Conservation (phyloP, 2,329 filamentous ascomycete species). For the Colletotrichum incanum region DNA sequence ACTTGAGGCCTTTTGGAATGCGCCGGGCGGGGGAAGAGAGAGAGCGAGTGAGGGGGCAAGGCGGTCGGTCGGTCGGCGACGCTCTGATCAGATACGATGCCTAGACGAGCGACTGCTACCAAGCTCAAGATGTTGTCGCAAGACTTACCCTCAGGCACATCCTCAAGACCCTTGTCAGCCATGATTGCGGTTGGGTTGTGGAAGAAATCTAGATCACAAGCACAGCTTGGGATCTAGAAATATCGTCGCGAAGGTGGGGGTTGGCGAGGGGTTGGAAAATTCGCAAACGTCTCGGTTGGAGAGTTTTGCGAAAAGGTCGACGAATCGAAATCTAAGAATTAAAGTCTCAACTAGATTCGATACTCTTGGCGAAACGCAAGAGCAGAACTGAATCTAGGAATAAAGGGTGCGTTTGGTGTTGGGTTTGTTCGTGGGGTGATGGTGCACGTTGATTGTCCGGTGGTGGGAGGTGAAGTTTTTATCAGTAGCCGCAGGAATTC, state of each 20-base stretch:
- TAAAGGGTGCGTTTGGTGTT: slow-evolving; percentile 42
- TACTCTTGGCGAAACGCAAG: slow-evolving; percentile 62
- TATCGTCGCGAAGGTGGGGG: slow-evolving; percentile 44
- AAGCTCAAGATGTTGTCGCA: slow-evolving; percentile 1
- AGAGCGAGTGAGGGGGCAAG: background rate
- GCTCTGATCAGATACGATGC: background rate
- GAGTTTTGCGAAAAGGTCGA: slow-evolving; percentile 45
- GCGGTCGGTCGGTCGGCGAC: slow-evolving; percentile 24
- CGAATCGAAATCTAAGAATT: slow-evolving; percentile 50
- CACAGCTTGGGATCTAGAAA: slow-evolving; percentile 81
- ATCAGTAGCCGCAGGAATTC: slow-evolving; percentile 38
- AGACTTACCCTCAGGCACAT: slow-evolving; percentile 83
- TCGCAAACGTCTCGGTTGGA: slow-evolving; percentile 50
- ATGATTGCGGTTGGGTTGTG: slow-evolving; percentile 84
- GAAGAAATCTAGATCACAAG: slow-evolving; percentile 81
- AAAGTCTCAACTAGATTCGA: slow-evolving; percentile 60
- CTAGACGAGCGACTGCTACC: background rate
- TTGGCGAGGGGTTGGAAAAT: slow-evolving; percentile 55
- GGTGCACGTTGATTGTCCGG: slow-evolving; percentile 50
- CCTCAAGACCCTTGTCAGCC: slow-evolving; percentile 99
- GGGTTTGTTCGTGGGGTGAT: slow-evolving; percentile 46
- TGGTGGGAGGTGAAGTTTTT: slow-evolving; percentile 46
- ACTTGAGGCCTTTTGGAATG: slow-evolving; percentile 43
- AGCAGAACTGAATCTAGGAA: slow-evolving; percentile 61
- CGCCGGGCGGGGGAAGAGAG: slow-evolving; percentile 12